phyloP scores from a whole-genome alignment of 306 rosid genomes.

The Ceratonia siliqua region DNA sequence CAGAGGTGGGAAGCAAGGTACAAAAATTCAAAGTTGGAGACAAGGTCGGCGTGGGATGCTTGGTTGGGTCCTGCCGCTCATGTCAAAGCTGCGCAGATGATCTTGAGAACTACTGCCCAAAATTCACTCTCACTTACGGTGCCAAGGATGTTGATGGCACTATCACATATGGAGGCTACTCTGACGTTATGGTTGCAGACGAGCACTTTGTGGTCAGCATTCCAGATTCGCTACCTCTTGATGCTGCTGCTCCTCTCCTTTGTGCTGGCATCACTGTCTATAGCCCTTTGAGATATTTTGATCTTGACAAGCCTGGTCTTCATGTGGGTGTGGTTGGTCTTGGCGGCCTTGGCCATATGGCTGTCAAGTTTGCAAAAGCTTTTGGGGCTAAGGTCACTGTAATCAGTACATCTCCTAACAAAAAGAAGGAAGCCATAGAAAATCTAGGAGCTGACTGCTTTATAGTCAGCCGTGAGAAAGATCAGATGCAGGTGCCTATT shows the following conservation, averaged over 20 bases:
- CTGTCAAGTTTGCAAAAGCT: constrained; percentile 62
- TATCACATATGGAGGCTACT: constrained; percentile 53
- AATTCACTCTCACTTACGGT: constrained; percentile 32
- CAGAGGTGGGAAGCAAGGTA: constrained; percentile 46
- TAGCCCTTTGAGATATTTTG: constrained; percentile 50
- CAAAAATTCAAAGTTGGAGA: constrained; percentile 40
- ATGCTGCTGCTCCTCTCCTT: constrained; percentile 58
- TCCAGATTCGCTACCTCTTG: constrained; percentile 49
- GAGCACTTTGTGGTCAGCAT: constrained; percentile 47
- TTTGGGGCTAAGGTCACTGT: constrained; percentile 54
- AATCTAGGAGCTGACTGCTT: constrained; percentile 53
- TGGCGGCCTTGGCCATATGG: constrained; percentile 61
- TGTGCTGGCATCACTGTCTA: constrained; percentile 65
- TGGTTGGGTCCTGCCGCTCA: constrained; percentile 48
- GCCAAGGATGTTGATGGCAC: constrained; percentile 45
- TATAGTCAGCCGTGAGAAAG: constrained; percentile 45
- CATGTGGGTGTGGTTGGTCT: constrained; percentile 61
- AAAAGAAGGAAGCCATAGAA: constrained; percentile 49
- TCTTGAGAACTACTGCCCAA: constrained; percentile 51
- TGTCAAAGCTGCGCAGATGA: constrained; percentile 40
- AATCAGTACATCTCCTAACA: constrained; percentile 54
- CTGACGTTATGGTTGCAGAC: constrained; percentile 47
- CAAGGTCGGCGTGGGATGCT: constrained; percentile 45
- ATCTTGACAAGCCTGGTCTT: constrained; percentile 45
- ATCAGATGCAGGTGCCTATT: constrained; percentile 41